These are phyloP conservation scores for Pilatotrama ljubarskyi DNA, from an alignment of 768 basidiomycete genomes.

Conservation along the genomic window DNA sequence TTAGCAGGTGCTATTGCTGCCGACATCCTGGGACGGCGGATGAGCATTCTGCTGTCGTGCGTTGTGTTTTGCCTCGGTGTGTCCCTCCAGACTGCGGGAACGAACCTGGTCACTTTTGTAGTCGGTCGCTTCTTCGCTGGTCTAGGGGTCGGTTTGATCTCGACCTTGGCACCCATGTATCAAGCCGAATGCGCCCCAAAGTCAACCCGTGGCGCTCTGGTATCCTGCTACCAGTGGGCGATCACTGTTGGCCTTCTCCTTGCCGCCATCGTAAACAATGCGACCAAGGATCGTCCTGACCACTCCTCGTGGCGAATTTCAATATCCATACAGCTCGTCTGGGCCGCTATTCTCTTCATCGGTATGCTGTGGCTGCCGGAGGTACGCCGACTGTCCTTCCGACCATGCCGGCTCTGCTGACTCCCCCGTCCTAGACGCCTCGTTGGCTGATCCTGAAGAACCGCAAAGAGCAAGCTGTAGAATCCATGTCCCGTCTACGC, in stretches of 20 bases:
- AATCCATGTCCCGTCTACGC: slow-evolving; percentile 48
- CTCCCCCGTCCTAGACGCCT: slow-evolving; percentile 42
- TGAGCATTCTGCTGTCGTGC: slow-evolving; percentile 45
- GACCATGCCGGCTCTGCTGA: neutral
- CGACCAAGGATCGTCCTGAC: slow-evolving; percentile 36
- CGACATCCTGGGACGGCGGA: slow-evolving; percentile 50
- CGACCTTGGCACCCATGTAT: slow-evolving; percentile 59
- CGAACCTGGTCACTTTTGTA: slow-evolving; percentile 53
- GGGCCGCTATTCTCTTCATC: slow-evolving; percentile 64
- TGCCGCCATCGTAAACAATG: slow-evolving; percentile 49
- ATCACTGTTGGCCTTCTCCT: slow-evolving; percentile 75
- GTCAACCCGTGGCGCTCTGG: slow-evolving; percentile 42
- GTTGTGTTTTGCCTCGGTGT: slow-evolving; percentile 56
- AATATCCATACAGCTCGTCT: slow-evolving; percentile 73
- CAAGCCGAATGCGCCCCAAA: slow-evolving; percentile 63
- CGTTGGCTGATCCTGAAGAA: slow-evolving; percentile 72
- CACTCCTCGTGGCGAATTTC: slow-evolving; percentile 65
- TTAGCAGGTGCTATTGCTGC: slow-evolving; percentile 53
- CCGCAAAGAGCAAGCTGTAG: slow-evolving; percentile 53
- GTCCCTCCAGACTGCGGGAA: neutral
- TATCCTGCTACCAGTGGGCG: slow-evolving; percentile 45
- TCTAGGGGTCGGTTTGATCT: slow-evolving; percentile 76
- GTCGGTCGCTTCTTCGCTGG: slow-evolving; percentile 77
- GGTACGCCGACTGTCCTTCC: slow-evolving; percentile 11
- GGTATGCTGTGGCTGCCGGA: slow-evolving; percentile 77